phyloP scores from a whole-genome alignment of 169 alveolate species.

The Perkinsus chesapeaki region DNA sequence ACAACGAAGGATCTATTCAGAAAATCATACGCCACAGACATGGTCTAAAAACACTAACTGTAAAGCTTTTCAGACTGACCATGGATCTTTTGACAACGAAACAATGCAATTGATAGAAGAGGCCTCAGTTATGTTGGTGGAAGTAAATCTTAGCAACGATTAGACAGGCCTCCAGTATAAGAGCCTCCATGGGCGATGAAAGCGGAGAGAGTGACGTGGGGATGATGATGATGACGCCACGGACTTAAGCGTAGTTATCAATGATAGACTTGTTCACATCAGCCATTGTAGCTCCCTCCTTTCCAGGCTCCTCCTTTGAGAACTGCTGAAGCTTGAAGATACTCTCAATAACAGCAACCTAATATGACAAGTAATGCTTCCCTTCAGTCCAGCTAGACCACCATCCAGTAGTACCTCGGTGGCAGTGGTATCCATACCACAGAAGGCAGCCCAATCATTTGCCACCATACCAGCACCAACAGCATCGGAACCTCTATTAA shows the following conservation, averaged over 20 bases:
- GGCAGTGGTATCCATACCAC: slow-evolving; percentile 98
- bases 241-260: not conserved
- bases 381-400: not conserved
- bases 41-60: not conserved
- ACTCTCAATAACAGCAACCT: slow-evolving; percentile 80
- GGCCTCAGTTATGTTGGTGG: too few species aligned
- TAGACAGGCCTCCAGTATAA: too few species aligned
- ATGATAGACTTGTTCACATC: not conserved
- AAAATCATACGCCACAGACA: not conserved
- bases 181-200: too few species aligned
- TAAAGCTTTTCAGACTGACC: too few species aligned
- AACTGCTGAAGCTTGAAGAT: slow-evolving; percentile 69
- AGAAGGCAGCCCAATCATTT: slow-evolving; percentile 97
- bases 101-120: too few species aligned
- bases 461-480: slow-evolving; percentile 87
- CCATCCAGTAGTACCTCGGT: slow-evolving; percentile 69
- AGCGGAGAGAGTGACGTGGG: not conserved
- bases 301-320: not conserved
- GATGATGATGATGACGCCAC: not conserved
- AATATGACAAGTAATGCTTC: not conserved
- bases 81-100: too few species aligned
- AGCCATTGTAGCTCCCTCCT: not conserved
- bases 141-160: too few species aligned
- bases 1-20: not conserved
- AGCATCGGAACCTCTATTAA: slow-evolving; percentile 93